Base-by-base conservation (phyloP, 129 eudicot species). In the Cynara cardunculus region DNA sequence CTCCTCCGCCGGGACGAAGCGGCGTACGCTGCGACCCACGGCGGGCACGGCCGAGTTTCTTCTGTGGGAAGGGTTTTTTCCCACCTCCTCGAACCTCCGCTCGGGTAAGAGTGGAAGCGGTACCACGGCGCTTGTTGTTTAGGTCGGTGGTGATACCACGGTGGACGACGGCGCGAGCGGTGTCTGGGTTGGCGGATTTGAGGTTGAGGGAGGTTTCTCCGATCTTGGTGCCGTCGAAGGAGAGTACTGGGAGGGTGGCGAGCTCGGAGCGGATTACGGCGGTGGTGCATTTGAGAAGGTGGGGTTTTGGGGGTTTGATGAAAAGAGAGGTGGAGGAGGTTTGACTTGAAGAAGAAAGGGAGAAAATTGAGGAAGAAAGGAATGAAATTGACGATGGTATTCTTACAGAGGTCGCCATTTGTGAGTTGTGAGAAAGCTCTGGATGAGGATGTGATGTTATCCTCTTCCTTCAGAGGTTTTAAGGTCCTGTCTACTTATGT, bases 161-260 rank as follows among this genome's bases (percentile, higher is more conserved):
- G 95, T 95, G 99, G 83, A 95, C 93, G 73, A 95, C 98, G 80
- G 99, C 97, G 72, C 99, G 97, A 16, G 99, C 97, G 37, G 99
- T 95, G 21, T 90, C 94, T 7, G 90, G 89, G 1, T 85, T 85
- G 71, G 99, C 99, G 77, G 99, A 89, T 39, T 89, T 92, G 65
- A 95, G 86, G 87, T 82, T 82, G 69, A 95, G 91, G 3, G 89
- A 71, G 32, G 99, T 83, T 49, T 92, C 89, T 22, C 99, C 99
- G 66, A 89, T 64, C 24, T 90, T 84, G 25, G 87, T 67, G 34
- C 99, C 99, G 41, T 89, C 96, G 90, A 92, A 90, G 18, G 96
- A 90, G 90, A 95, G 91, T 67, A 95, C 27, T 0, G 99, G 99
- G 85, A 95, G 93, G 2, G 97, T 89, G 77, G 97, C 76, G 41